A percentile compares a stretch with the other conserved stretches of the same genome.
phyloP scores from a whole-genome alignment of 441 rosid genomes.

The Mallotus repandus region DNA sequence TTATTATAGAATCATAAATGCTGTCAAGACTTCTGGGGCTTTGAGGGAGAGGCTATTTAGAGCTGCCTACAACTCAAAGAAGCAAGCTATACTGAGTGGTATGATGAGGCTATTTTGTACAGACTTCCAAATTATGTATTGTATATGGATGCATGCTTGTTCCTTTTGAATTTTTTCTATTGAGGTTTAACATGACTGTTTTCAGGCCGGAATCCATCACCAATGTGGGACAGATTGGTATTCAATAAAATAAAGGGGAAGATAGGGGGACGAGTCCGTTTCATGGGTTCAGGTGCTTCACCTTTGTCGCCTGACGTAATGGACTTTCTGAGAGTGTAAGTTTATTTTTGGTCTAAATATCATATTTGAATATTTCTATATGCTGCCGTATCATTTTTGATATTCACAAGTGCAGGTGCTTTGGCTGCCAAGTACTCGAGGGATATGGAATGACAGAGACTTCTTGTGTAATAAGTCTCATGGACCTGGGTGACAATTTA shows the following conservation, averaged over 20 bases:
- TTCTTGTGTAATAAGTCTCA: slow-evolving; percentile 63
- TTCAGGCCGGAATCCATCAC: slow-evolving; percentile 83
- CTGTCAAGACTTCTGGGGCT: slow-evolving; percentile 81
- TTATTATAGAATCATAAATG: slow-evolving; percentile 58
- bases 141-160: slow-evolving; percentile 8
- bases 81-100: slow-evolving; percentile 90
- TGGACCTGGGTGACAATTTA: slow-evolving; percentile 73
- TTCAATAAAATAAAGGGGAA: slow-evolving; percentile 85
- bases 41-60: slow-evolving; percentile 79
- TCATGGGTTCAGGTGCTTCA: slow-evolving; percentile 90
- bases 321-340: slow-evolving; percentile 93
- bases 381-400: no score
- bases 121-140: background rate
- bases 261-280: slow-evolving; percentile 90
- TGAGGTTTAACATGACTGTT: slow-evolving; percentile 21
- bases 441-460: slow-evolving; percentile 99
- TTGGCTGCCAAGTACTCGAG: slow-evolving; percentile 72
- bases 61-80: slow-evolving; percentile 92
- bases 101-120: background rate
- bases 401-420: slow-evolving; percentile 58
- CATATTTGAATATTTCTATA: background rate
- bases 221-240: slow-evolving; percentile 97
- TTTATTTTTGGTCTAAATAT: slow-evolving; percentile 14
- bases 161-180: slow-evolving; percentile 8
- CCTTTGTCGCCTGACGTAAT: slow-evolving; percentile 92